Evolutionary conservation across 805 yeast genomes (phyloP), one percentile per base, ranked within the genome.

Genomic region (Yarrowia hollandica): DNA sequence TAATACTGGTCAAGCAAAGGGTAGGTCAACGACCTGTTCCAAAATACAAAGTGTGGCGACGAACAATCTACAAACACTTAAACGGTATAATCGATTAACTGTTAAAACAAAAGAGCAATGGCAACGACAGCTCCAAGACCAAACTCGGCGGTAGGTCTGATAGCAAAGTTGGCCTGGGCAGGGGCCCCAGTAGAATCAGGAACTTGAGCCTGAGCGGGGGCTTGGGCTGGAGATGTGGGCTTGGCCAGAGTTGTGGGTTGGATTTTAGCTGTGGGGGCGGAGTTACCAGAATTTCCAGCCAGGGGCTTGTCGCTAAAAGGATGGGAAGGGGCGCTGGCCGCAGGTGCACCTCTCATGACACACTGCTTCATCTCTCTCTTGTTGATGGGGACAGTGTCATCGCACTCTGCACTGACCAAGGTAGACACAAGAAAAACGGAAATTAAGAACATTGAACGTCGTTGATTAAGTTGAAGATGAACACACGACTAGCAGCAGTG

Each of bases 331-430:
- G n/a, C n/a, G n/a, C n/a, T n/a, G n/a, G n/a, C n/a, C n/a, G n/a
- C n/a, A n/a, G n/a, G n/a, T n/a, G n/a, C n/a, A n/a, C 23, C 50
- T 42, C 50, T 26, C 50, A 42, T 42, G 34, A 28, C 50, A 18
- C 50, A 42, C 34, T 42, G 50, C 8, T 25, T 26, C 23, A 42
- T 18, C 12, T 26, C 34, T 26, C 50, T 10, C 22, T 42, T 41
- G 33, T 41, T 16, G 22, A 26, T 14, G 16, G 15, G 48, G 3
- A 18, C 5, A 10, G 12, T 7, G 3, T 42, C 50, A 2, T 26
- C 34, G 23, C 50, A 42, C 9, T 26, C 34, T 3, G 34, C 19
- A 8, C 33, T 23, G 5, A 34, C 34, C 2, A 42, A 23, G 10
- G 41, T 16, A 14, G 50, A 26, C 16, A 42, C 16, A 1, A 26